Base-by-base conservation (phyloP, 2,329 filamentous ascomycete genomes). In the Akanthomyces muscarius region DNA sequence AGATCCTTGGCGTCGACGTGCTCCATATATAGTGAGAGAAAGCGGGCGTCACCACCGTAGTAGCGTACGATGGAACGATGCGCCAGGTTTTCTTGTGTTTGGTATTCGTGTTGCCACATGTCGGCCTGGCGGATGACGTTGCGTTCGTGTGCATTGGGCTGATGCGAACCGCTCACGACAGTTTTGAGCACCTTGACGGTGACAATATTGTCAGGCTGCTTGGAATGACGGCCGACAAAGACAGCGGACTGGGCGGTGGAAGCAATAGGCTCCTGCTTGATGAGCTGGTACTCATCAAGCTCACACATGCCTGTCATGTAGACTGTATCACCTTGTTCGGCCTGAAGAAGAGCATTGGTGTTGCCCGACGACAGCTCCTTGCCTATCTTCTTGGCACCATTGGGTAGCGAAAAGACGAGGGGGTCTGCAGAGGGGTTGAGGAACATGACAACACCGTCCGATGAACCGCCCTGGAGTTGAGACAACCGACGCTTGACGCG, bases 171-270 rank as follows among this genome's bases (percentile, higher is more conserved):
- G 38, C 76, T 67, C 3, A 77, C 70, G 6, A 78, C 73, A 1
- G 84, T 86, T 72, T 85, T 86, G 66, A 86, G 80, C 1, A 86
- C 83, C 68, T 86, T 86, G 71, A 86, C 83, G 1, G 83, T 86
- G 62, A 86, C 82, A 61, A 85, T 79, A 23, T 80, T 79, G 60
- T 83, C 80, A 2, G 81, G 76, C 21, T 84, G 78, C 11, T 78
- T 72, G 5, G 83, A 84, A 69, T 85, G 80, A 42, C 80, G 75
- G 23, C 80, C 83, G 1, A 79, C 84, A 68, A 82, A 86, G 42
- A 86, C 84, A 6, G 81, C 80, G 5, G 83, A 86, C 21, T 84
- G 76, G 4, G 76, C 75, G 1, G 82, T 84, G 1, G 80, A 79
- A 5, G 83, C 83, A 60, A 86, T 86, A n/a, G 80, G 78, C 18